Evolutionary conservation across 2,329 filamentous ascomycete species (phyloP).

Genomic region (Chaetothyriales sp.): DNA sequence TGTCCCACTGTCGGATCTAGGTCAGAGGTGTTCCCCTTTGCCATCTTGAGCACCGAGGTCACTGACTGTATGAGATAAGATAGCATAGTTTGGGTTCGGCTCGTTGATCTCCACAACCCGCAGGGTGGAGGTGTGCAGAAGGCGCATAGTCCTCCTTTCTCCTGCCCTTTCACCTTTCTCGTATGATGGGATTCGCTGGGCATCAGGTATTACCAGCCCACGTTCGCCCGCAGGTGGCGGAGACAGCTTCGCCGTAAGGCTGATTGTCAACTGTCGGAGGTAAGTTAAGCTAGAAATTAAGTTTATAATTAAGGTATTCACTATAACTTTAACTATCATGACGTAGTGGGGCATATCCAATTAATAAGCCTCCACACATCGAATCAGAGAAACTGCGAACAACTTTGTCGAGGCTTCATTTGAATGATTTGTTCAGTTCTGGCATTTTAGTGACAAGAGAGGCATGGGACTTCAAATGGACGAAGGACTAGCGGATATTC

Average conservation of each 20-base stretch:
- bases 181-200: background rate
- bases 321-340: too few relatives aligned
- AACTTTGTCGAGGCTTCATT: background rate
- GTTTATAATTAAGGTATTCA: too few relatives aligned
- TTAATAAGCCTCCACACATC: background rate
- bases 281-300: too few relatives aligned
- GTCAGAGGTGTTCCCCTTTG: background rate
- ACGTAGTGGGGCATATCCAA: background rate
- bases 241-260: background rate
- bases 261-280: too few relatives aligned
- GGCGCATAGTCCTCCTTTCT: background rate
- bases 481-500: conserved; percentile 35
- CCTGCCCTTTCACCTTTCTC: background rate
- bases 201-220: background rate
- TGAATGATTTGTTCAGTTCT: background rate
- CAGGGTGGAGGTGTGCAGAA: background rate
- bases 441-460: background rate
- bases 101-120: background rate
- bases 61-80: conserved; percentile 8
- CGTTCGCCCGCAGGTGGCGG: background rate
- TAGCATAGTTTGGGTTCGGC: conserved; percentile 5
- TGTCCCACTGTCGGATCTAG: background rate
- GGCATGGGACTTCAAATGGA: conserved; percentile 47
- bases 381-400: background rate
- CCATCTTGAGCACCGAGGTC: background rate